Evolutionary conservation across 2,329 filamentous ascomycete species (phyloP).

Genomic region (Cercospora sp.): DNA sequence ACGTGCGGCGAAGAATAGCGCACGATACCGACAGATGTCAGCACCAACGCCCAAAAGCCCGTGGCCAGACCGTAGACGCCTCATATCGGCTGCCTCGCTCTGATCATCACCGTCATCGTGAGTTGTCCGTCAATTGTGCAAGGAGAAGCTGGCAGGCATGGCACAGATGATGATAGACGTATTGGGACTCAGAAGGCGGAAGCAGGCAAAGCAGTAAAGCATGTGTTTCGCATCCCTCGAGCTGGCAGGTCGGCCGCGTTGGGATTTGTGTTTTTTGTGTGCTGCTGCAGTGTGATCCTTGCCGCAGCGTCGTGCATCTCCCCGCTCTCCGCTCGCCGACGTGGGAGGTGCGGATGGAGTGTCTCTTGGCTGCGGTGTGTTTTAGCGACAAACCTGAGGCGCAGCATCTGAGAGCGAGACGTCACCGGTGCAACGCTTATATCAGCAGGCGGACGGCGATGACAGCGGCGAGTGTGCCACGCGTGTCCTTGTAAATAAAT

Average conservation of each 20-base stretch:
- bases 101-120: neutral
- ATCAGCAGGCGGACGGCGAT: neutral
- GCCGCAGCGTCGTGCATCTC: conserved; percentile 6
- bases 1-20: neutral
- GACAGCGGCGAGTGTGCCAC: neutral
- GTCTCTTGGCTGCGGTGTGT: neutral
- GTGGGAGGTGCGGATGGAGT: neutral
- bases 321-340: conserved; percentile 2
- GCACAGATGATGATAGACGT: neutral
- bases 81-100: neutral
- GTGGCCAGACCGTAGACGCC: neutral
- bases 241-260: neutral
- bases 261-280: conserved; percentile 2
- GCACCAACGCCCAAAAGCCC: neutral
- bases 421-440: conserved; percentile 1
- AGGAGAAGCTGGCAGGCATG: neutral
- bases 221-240: conserved; percentile 5
- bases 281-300: conserved; percentile 1
- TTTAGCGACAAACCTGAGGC: neutral
- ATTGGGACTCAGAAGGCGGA: neutral
- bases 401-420: neutral
- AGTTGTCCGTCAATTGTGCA: neutral
- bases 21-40: neutral
- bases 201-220: neutral
- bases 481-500: neutral